phyloP scores from a whole-genome alignment of 2,329 filamentous ascomycete genomes.

The Aspergillus sojae region DNA sequence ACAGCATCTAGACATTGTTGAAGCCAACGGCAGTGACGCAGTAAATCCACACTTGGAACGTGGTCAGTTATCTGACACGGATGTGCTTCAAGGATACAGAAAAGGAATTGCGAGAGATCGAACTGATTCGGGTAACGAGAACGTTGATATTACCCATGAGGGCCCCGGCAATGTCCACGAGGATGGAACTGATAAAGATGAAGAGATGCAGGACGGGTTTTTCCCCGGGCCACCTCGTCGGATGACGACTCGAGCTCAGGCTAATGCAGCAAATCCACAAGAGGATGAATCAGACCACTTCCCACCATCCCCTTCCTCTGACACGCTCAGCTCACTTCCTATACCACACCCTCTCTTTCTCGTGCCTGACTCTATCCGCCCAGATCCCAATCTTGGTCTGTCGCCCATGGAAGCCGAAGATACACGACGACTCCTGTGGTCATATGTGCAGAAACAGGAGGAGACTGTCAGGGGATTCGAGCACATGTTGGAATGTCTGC shows the following conservation, averaged over 20 bases:
- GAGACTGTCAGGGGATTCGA: slow-evolving; percentile 62
- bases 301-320: slow-evolving; percentile 31
- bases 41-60: slow-evolving; percentile 10
- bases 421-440: slow-evolving; percentile 61
- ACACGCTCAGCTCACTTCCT: slow-evolving; percentile 36
- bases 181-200: slow-evolving; percentile 31
- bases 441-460: slow-evolving; percentile 68
- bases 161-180: slow-evolving; percentile 19
- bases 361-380: slow-evolving; percentile 52
- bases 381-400: slow-evolving; percentile 60
- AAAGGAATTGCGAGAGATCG: slow-evolving; percentile 20
- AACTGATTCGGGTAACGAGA: slow-evolving; percentile 9
- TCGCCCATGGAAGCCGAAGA: slow-evolving; percentile 64
- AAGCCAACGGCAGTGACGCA: slow-evolving; percentile 16
- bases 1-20: slow-evolving; percentile 30
- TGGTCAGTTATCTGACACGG: slow-evolving; percentile 8
- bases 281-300: slow-evolving; percentile 27
- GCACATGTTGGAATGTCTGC: slow-evolving; percentile 58
- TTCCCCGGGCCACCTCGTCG: slow-evolving; percentile 46
- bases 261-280: slow-evolving; percentile 37
- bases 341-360: slow-evolving; percentile 60
- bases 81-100: slow-evolving; percentile 15
- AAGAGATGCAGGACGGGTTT: slow-evolving; percentile 37
- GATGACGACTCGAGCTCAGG: slow-evolving; percentile 51
- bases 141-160: slow-evolving; percentile 3